phyloP scores from a whole-genome alignment of 495 filamentous ascomycete genomes.

The Physcia stellaris region DNA sequence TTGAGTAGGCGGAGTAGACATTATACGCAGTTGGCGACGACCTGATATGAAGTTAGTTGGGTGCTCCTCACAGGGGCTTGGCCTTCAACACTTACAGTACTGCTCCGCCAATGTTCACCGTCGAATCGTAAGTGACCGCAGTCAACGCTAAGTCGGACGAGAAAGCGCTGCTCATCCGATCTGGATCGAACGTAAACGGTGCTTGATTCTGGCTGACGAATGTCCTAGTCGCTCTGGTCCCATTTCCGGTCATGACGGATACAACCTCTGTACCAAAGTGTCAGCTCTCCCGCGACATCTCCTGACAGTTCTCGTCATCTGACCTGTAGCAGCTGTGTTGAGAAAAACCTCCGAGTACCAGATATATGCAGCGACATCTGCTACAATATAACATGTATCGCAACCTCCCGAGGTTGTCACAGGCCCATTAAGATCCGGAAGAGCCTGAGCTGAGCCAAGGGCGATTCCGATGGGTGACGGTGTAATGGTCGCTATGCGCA shows the following conservation, averaged over 20 bases:
- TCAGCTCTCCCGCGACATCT: no score
- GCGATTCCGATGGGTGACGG: constrained; percentile 2
- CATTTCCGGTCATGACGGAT: constrained; percentile 9
- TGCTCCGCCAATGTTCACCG: constrained; percentile 11
- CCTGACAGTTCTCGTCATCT: no score
- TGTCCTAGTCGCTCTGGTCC: constrained; percentile 10
- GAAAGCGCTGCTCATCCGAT: not conserved
- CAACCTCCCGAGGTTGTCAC: not conserved
- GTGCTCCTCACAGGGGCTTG: no score
- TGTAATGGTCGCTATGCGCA: not conserved
- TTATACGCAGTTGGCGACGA: constrained; percentile 18
- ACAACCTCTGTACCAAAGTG: constrained; percentile 9
- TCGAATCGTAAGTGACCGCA: constrained; percentile 8
- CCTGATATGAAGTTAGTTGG: constrained; percentile 2
- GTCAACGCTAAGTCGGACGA: constrained; percentile 6
- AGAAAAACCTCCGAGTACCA: constrained; percentile 17
- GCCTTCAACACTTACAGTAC: constrained; percentile 8
- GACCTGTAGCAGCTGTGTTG: constrained; percentile 14
- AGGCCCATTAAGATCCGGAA: constrained; percentile 8
- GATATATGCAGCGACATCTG: constrained; percentile 13
- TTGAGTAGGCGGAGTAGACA: constrained; percentile 14
- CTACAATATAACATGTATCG: constrained; percentile 11
- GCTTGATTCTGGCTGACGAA: constrained; percentile 10
- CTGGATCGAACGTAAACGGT: constrained; percentile 10
- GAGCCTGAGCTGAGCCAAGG: constrained; percentile 3